These are phyloP conservation scores for Cornus kousa DNA, from an alignment of 148 eudicot genomes.

Conservation along the genomic window DNA sequence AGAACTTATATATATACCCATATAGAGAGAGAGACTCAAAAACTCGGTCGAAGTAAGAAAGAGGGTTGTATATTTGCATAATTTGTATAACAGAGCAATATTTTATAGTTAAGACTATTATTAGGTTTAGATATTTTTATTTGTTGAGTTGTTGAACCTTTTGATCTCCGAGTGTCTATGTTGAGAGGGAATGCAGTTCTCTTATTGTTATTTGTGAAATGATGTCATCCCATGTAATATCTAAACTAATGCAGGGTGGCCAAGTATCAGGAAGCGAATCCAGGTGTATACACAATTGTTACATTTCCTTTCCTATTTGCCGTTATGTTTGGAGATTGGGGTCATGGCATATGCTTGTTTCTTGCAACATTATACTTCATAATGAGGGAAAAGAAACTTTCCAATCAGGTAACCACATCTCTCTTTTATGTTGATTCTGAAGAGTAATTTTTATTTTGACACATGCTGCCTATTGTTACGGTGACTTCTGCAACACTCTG, in stretches of 20 bases:
- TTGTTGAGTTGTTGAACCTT: too few relatives aligned
- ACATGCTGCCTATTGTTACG: neutral
- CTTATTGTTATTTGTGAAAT: neutral
- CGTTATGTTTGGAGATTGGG: conserved; percentile 97
- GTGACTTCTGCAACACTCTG: neutral
- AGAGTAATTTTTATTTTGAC: neutral
- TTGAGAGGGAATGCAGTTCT: too few relatives aligned
- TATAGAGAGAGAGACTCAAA: too few relatives aligned
- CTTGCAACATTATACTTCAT: conserved; percentile 71
- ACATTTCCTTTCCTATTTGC: conserved; percentile 93
- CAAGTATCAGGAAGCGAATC: conserved; percentile 92
- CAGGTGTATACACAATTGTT: conserved; percentile 70
- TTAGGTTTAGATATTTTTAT: too few relatives aligned
- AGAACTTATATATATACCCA: too few relatives aligned
- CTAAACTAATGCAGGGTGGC: conserved; percentile 58
- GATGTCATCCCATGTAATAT: neutral
- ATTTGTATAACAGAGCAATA: too few relatives aligned
- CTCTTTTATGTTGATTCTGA: neutral
- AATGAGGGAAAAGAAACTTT: conserved; percentile 60
- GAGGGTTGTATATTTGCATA: too few relatives aligned
- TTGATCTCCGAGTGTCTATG: too few relatives aligned
- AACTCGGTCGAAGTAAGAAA: too few relatives aligned
- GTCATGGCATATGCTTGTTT: conserved; percentile 86
- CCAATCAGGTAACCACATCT: conserved; percentile 54
- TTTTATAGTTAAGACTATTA: too few relatives aligned